Percentiles rank a stretch among this genome's conserved stretches.
These are phyloP conservation scores for Penicillium malachiteum DNA, from an alignment of 495 filamentous ascomycete genomes.

Conservation along the genomic window DNA sequence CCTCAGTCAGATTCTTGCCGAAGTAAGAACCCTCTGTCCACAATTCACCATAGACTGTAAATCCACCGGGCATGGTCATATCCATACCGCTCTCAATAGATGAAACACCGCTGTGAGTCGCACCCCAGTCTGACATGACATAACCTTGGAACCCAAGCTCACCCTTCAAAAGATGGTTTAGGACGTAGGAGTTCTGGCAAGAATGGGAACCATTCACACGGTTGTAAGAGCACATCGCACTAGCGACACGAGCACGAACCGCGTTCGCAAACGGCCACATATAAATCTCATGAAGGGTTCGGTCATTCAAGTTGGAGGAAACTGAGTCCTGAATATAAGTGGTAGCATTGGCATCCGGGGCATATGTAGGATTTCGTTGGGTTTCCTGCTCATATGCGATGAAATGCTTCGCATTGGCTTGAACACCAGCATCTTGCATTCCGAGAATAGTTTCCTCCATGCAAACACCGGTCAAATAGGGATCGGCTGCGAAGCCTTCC, in stretches of 20 bases:
- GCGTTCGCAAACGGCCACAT: slow-evolving; percentile 73
- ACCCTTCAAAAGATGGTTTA: slow-evolving; percentile 63
- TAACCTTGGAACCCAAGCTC: slow-evolving; percentile 69
- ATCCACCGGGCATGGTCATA: slow-evolving; percentile 57
- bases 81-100: slow-evolving; percentile 59
- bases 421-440: slow-evolving; percentile 55
- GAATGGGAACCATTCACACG: slow-evolving; percentile 64
- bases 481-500: slow-evolving; percentile 73
- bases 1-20: slow-evolving; percentile 47
- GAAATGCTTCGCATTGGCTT: slow-evolving; percentile 61
- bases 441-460: slow-evolving; percentile 55
- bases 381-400: slow-evolving; percentile 60
- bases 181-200: slow-evolving; percentile 60
- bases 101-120: slow-evolving; percentile 54
- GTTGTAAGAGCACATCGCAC: slow-evolving; percentile 71
- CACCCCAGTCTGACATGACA: slow-evolving; percentile 65
- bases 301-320: slow-evolving; percentile 57
- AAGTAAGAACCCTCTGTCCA: slow-evolving; percentile 53
- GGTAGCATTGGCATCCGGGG: slow-evolving; percentile 61
- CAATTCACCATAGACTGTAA: slow-evolving; percentile 21
- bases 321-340: slow-evolving; percentile 76
- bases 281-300: slow-evolving; percentile 78
- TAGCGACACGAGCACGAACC: slow-evolving; percentile 58
- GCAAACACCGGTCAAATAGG: slow-evolving; percentile 57
- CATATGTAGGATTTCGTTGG: slow-evolving; percentile 25